phyloP scores from a whole-genome alignment of 78 protist species.

The Protostelium mycophagum region DNA sequence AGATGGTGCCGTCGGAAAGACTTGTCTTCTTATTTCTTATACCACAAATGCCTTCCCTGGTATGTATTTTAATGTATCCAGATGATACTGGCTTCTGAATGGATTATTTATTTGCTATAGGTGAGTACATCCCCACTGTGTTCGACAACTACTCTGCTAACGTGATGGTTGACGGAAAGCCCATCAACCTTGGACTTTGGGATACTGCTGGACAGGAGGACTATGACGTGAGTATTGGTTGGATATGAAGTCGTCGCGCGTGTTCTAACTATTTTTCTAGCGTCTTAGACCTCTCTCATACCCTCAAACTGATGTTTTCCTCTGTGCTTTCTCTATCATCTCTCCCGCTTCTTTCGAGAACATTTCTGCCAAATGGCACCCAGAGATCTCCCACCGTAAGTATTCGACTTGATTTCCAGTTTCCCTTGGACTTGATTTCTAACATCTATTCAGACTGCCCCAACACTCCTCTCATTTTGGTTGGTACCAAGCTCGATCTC shows the following conservation, averaged over 20 bases:
- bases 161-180: constrained; percentile 55
- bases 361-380: constrained; percentile 70
- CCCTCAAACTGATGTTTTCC: constrained; percentile 89
- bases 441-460: constrained; percentile 56
- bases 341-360: constrained; percentile 78
- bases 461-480: constrained; percentile 73
- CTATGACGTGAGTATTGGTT: constrained; percentile 64
- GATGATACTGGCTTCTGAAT: neutral
- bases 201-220: constrained; percentile 95
- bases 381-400: constrained; percentile 77
- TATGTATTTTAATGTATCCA: constrained; percentile 10
- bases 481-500: constrained; percentile 77
- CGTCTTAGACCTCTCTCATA: constrained; percentile 93
- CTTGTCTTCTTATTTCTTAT: constrained; percentile 80
- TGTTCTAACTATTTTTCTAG: constrained; percentile 48
- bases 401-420: neutral
- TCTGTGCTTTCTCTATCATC: constrained; percentile 76
- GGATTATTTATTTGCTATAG: neutral
- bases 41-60: constrained; percentile 91
- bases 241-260: neutral
- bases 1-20: constrained; percentile 91
- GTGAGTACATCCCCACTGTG: constrained; percentile 48
- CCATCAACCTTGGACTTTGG: constrained; percentile 41
- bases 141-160: constrained; percentile 60
- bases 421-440: neutral